phyloP scores from a whole-genome alignment of 202 grass and related monocot genomes.

The Hordeum pubiflorum region DNA sequence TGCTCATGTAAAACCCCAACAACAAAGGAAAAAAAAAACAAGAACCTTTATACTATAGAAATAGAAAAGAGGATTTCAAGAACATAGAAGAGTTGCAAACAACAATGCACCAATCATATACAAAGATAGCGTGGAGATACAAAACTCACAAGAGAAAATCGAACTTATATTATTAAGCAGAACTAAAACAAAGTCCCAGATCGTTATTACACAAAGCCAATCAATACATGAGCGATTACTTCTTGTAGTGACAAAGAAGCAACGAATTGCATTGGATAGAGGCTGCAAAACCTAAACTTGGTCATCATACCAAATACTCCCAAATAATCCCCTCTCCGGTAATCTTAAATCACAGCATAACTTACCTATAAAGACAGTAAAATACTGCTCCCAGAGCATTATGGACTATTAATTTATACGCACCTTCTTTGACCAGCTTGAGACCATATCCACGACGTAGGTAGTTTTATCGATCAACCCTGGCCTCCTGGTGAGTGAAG shows the following conservation, averaged over 20 bases:
- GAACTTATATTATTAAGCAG: neutral
- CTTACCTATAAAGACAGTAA: slow-evolving; percentile 11
- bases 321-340: neutral
- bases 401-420: slow-evolving; percentile 11
- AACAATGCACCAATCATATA: neutral
- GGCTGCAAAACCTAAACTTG: slow-evolving; percentile 5
- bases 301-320: neutral
- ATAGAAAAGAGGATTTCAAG: neutral
- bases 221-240: slow-evolving; percentile 2
- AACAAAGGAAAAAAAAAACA: neutral
- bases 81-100: neutral
- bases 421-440: slow-evolving; percentile 32
- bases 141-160: neutral
- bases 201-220: slow-evolving; percentile 37
- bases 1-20: neutral
- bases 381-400: slow-evolving; percentile 10
- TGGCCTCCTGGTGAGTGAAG: slow-evolving; percentile 46
- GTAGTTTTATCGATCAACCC: slow-evolving; percentile 8
- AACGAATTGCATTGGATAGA: slow-evolving; percentile 18
- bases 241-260: slow-evolving; percentile 34
- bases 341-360: slow-evolving; percentile 16
- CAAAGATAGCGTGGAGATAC: neutral
- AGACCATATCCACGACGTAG: neutral
- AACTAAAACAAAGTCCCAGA: slow-evolving; percentile 11
- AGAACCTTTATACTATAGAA: neutral